Evolutionary conservation across 805 yeast genomes (phyloP), one percentile per base, ranked within the genome.

Genomic region (Cyberlindnera suaveolens): DNA sequence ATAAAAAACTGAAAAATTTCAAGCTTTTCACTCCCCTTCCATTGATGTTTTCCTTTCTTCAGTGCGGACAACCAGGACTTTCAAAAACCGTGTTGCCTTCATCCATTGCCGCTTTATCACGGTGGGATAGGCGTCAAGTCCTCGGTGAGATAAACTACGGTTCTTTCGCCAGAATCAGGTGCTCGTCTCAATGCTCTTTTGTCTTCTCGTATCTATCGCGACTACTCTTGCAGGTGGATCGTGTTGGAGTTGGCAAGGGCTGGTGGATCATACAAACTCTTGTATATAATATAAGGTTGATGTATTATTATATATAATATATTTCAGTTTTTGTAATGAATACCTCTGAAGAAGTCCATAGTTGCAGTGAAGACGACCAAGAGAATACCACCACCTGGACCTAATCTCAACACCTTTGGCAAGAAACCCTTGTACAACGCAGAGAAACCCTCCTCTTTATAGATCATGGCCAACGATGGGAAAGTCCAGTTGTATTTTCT

Each of bases 381-480:
- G 60, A 93, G 71, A 54, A 93, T 89, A 72, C 99, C 99, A 65
- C 99, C 99, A 61, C 99, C 99, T 48, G 99, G 99, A 38, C 98
- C 99, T 53, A 93, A 75, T 77, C 99, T 82, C 61, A 93, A 74
- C 11, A 93, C 97, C 74, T 93, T 93, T 54, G 99, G 99, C 51
- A 90, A 63, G 77, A 93, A 91, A 34, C 99, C 99, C 71, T 90
- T 91, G 68, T 90, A 91, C 46, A 93, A 75, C 7, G 98, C 96
- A 39, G 68, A 71, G 56, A 88, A 77, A 27, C 99, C 99, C 74
- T 93, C 99, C 67, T 91, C 98, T 62, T 72, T 78, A 57, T 80
- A 79, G 19, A 93, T 86, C 16, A 80, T 73, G 35, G 72, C 61
- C 45, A 93, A 68, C 3, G 95, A 77, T 34, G 96, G 96, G 52